phyloP scores from a whole-genome alignment of 2,329 filamentous ascomycete genomes.

The Calonectria honghensis region DNA sequence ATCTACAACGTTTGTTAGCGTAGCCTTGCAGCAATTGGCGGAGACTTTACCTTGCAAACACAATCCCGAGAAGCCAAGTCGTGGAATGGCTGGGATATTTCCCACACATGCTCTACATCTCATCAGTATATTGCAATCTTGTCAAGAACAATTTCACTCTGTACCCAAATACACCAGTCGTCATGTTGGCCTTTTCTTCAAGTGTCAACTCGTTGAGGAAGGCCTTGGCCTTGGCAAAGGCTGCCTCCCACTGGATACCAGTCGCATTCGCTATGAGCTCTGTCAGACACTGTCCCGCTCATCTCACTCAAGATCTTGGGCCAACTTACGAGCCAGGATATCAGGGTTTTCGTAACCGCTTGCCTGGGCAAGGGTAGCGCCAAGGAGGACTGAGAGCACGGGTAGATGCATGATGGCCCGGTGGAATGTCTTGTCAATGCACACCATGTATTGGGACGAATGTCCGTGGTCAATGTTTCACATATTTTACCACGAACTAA shows the following conservation, averaged over 20 bases:
- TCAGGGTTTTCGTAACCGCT: conserved; percentile 4
- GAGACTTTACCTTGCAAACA: conserved; percentile 12
- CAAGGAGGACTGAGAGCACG: neutral
- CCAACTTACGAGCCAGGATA: neutral
- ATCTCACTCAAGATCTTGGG: too few relatives aligned
- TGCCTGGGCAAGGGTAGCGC: neutral
- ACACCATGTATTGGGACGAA: neutral
- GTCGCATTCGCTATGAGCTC: neutral
- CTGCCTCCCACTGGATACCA: neutral
- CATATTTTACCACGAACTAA: neutral
- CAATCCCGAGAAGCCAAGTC: conserved; percentile 19
- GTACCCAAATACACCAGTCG: conserved; percentile 1
- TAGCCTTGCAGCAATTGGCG: neutral
- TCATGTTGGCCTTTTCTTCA: conserved; percentile 24
- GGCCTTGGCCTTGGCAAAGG: conserved; percentile 9
- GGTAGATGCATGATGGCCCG: conserved; percentile 1
- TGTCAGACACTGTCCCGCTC: neutral
- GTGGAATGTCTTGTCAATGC: neutral
- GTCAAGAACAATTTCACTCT: neutral
- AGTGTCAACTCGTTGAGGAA: conserved; percentile 16
- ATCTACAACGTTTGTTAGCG: neutral
- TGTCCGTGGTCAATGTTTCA: neutral
- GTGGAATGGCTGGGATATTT: neutral
- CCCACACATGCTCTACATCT: neutral
- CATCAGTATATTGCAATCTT: neutral